Evolutionary conservation across 2,329 filamentous ascomycete species (phyloP).

Genomic region (Calonectria hongkongensis): DNA sequence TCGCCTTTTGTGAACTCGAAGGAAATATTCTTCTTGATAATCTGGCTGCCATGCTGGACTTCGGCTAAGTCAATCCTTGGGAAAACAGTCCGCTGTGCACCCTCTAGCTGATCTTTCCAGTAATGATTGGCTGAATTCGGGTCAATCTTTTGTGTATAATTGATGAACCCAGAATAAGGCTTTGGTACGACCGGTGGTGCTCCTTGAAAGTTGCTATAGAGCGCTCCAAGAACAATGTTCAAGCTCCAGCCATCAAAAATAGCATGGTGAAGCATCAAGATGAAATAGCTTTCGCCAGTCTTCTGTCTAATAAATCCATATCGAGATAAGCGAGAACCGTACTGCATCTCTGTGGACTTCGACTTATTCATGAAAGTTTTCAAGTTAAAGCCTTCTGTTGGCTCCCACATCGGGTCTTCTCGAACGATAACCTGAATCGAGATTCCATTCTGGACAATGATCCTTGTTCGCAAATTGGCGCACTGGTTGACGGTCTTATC

Average conservation of each 20-base stretch:
- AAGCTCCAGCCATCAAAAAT: constrained; percentile 32
- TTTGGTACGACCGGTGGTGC: background rate
- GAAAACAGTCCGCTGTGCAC: constrained; percentile 24
- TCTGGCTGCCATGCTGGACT: constrained; percentile 57
- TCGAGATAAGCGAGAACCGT: constrained; percentile 14
- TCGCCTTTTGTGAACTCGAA: background rate
- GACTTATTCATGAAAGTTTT: constrained; percentile 5
- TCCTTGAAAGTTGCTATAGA: background rate
- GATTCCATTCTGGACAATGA: constrained; percentile 1
- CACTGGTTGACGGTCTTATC: background rate
- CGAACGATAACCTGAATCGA: constrained; percentile 18
- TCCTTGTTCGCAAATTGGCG: constrained; percentile 23
- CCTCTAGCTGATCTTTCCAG: constrained; percentile 19
- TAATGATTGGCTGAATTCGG: background rate
- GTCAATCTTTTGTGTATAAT: constrained; percentile 16
- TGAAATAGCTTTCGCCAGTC: constrained; percentile 1
- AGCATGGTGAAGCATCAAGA: constrained; percentile 13
- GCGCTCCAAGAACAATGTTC: background rate
- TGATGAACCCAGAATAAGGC: constrained; percentile 19
- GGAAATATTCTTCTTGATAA: constrained; percentile 68
- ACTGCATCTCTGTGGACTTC: constrained; percentile 21
- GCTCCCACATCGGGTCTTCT: constrained; percentile 2
- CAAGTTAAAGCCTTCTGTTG: constrained; percentile 5
- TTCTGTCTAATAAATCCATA: constrained; percentile 7
- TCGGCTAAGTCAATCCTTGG: constrained; percentile 8